Evolutionary conservation across 495 filamentous ascomycete genomes (phyloP).

Genomic region (Antarctomyces pellizariae): DNA sequence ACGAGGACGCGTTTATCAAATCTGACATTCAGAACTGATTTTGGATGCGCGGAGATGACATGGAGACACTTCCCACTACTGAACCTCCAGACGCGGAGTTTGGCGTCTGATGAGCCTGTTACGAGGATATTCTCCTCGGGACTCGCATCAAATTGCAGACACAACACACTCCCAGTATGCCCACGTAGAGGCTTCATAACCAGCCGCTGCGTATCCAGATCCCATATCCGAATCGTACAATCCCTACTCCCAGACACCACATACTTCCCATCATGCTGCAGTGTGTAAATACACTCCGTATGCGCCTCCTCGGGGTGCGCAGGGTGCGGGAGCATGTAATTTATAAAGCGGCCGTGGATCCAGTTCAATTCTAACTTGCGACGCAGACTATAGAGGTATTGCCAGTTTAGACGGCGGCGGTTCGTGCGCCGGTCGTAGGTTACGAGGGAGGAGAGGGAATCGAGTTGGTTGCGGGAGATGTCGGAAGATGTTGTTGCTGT

Average conservation of each 20-base stretch:
- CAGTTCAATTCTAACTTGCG: conserved; percentile 75
- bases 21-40: conserved; percentile 86
- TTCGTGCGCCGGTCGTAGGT: conserved; percentile 9
- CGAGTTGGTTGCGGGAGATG: too few species aligned
- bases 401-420: conserved; percentile 46
- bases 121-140: conserved; percentile 78
- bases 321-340: conserved; percentile 78
- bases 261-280: conserved; percentile 66
- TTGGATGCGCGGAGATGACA: conserved; percentile 63
- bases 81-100: conserved; percentile 81
- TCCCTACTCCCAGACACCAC: conserved; percentile 90
- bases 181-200: conserved; percentile 44
- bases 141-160: conserved; percentile 88
- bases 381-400: conserved; percentile 75
- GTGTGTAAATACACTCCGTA: conserved; percentile 79
- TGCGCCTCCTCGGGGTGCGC: conserved; percentile 64
- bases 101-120: conserved; percentile 76
- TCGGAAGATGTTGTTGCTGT: too few species aligned
- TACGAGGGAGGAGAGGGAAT: conserved; percentile 8
- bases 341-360: conserved; percentile 55
- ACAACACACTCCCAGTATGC: conserved; percentile 73
- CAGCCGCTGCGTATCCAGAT: conserved; percentile 59
- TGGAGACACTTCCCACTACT: conserved; percentile 46
- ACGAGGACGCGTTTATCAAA: conserved; percentile 82
- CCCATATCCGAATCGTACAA: conserved; percentile 71